A percentile compares a stretch with the other conserved stretches of the same genome.
phyloP scores from a whole-genome alignment of 1,139 yeast species.

The Saccharomyces hybrid region DNA sequence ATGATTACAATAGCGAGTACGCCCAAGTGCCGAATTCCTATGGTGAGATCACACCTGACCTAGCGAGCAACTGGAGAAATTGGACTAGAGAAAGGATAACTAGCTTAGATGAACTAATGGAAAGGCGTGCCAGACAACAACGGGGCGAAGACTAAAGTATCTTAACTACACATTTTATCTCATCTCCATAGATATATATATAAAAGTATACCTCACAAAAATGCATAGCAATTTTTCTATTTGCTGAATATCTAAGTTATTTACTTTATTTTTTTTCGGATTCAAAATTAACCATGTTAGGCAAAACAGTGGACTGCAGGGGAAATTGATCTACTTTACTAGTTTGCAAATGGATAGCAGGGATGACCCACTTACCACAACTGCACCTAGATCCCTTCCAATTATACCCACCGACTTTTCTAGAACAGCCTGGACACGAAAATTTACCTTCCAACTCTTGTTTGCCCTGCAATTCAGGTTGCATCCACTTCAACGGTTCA shows the following conservation, averaged over 20 bases:
- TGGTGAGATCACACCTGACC: not conserved
- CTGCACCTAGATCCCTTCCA: constrained; percentile 96
- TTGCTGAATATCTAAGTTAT: not conserved
- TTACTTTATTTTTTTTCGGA: constrained; percentile 2
- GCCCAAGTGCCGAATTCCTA: not conserved
- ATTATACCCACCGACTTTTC: constrained; percentile 81
- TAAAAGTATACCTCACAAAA: not conserved
- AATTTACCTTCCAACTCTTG: constrained; percentile 79
- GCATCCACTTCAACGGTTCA: constrained; percentile 93
- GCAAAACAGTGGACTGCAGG: constrained; percentile 17
- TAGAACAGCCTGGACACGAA: constrained; percentile 71
- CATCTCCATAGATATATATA: not conserved
- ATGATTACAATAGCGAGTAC: constrained; percentile 7
- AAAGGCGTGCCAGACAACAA: not conserved
- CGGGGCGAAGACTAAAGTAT: not conserved
- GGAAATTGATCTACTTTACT: constrained; percentile 69
- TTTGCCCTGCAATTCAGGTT: constrained; percentile 51
- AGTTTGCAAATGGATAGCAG: constrained; percentile 76
- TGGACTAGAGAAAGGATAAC: not conserved
- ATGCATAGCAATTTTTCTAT: not conserved
- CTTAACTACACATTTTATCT: not conserved
- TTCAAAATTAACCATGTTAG: constrained; percentile 24
- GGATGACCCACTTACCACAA: constrained; percentile 94
- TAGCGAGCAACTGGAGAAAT: not conserved
- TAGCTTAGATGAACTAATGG: not conserved